Conservation (phyloP, 1,284 basidiomycete species). For the Melanopsichium pennsylvanicum region DNA sequence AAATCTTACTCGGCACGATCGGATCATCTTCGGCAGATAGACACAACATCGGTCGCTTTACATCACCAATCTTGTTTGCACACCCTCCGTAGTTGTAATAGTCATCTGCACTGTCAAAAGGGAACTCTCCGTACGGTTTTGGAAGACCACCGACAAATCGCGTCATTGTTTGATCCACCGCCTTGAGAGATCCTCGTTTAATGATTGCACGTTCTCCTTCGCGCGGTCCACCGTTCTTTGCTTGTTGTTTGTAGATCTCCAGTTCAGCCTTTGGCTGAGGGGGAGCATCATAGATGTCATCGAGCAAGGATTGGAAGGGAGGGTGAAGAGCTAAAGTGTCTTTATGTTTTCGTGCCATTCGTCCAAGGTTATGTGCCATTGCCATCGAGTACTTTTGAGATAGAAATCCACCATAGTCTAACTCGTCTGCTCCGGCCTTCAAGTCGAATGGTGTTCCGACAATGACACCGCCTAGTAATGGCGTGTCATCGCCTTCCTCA, state of each 20-base stretch:
- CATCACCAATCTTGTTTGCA: slow-evolving; percentile 45
- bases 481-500: slow-evolving; percentile 79
- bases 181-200: slow-evolving; percentile 60
- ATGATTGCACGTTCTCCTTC: slow-evolving; percentile 25
- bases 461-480: slow-evolving; percentile 75
- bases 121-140: slow-evolving; percentile 53
- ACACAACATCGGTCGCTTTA: slow-evolving; percentile 71
- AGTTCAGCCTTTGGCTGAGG: slow-evolving; percentile 39
- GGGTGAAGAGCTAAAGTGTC: slow-evolving; percentile 54
- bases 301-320: slow-evolving; percentile 44
- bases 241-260: slow-evolving; percentile 38
- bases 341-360: slow-evolving; percentile 46
- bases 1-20: slow-evolving; percentile 70
- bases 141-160: slow-evolving; percentile 77
- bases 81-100: slow-evolving; percentile 74
- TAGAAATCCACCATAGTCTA: slow-evolving; percentile 71
- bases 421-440: slow-evolving; percentile 67
- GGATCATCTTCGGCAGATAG: slow-evolving; percentile 93
- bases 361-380: slow-evolving; percentile 80
- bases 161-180: slow-evolving; percentile 73
- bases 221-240: slow-evolving; percentile 32
- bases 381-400: slow-evolving; percentile 80
- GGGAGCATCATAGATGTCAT: slow-evolving; percentile 43
- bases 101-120: slow-evolving; percentile 72
- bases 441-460: slow-evolving; percentile 85